A percentile compares a stretch with the other conserved stretches of the same genome.
These are phyloP conservation scores for Paramecium octaurelia DNA, from an alignment of 73 alveolate genomes.

Conservation along the genomic window DNA sequence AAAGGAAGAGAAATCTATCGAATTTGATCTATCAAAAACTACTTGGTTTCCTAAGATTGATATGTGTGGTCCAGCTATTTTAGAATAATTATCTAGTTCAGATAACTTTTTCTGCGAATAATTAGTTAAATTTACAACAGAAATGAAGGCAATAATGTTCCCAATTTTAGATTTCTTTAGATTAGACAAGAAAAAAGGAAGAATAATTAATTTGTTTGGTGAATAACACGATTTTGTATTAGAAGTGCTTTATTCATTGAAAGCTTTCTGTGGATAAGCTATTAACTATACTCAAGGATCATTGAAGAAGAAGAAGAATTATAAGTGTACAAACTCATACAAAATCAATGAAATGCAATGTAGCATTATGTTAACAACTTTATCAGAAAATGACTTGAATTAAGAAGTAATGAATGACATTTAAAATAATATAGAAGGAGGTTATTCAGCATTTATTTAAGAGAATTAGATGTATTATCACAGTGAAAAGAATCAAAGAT, in stretches of 20 bases:
- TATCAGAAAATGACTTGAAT: not conserved
- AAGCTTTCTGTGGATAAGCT: not conserved
- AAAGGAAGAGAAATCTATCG: not conserved
- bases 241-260: constrained; percentile 26
- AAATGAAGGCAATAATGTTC: not conserved
- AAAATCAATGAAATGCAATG: not conserved
- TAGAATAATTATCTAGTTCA: not conserved
- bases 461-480: not conserved
- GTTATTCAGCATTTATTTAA: not conserved
- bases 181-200: not conserved
- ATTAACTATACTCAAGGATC: not conserved
- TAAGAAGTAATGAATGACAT: not conserved
- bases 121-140: not conserved
- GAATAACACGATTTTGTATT: not conserved
- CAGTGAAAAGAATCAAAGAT: not conserved
- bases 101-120: not conserved
- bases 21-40: not conserved
- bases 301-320: not conserved
- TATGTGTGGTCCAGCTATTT: constrained; percentile 13
- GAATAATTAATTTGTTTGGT: not conserved
- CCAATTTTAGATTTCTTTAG: constrained; percentile 19
- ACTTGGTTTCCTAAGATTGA: constrained; percentile 4
- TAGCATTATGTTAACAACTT: not conserved
- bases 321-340: not conserved
- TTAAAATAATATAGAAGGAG: not conserved